Evolutionary conservation across 345 rosid genomes (phyloP).

Genomic region (Brassica juncea): DNA sequence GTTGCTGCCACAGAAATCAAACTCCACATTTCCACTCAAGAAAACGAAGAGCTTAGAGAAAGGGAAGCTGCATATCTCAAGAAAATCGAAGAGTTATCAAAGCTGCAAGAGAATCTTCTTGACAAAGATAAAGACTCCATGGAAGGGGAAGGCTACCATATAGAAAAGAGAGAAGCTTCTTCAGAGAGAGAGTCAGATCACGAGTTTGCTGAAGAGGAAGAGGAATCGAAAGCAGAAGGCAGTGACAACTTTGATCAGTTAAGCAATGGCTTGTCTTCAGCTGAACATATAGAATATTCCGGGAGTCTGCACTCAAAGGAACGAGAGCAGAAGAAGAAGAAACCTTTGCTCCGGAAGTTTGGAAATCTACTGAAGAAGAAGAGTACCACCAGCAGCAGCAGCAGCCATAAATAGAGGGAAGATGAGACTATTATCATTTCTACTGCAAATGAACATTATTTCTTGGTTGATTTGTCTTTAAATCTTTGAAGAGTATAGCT

Average conservation of each 20-base stretch:
- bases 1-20: constrained; percentile 55
- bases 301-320: constrained; percentile 59
- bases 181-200: constrained; percentile 72
- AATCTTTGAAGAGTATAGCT: constrained; percentile 13
- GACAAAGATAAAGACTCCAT: constrained; percentile 55
- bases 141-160: constrained; percentile 78
- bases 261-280: constrained; percentile 53
- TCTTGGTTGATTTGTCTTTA: constrained; percentile 22
- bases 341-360: constrained; percentile 84
- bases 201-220: constrained; percentile 74
- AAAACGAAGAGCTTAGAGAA: constrained; percentile 47
- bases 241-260: constrained; percentile 63
- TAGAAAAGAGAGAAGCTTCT: constrained; percentile 83
- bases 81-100: constrained; percentile 36
- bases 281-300: constrained; percentile 54
- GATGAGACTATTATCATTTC: not conserved
- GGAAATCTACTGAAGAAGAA: constrained; percentile 92
- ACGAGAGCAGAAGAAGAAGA: constrained; percentile 82
- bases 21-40: constrained; percentile 64
- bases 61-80: constrained; percentile 29
- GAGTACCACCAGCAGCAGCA: constrained; percentile 49
- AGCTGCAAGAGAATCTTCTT: constrained; percentile 52
- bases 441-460: constrained; percentile 22
- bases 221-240: constrained; percentile 62
- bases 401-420: constrained; percentile 46